phyloP scores from a whole-genome alignment of 2,329 filamentous ascomycete genomes.

The Arthrobotrys iridis region DNA sequence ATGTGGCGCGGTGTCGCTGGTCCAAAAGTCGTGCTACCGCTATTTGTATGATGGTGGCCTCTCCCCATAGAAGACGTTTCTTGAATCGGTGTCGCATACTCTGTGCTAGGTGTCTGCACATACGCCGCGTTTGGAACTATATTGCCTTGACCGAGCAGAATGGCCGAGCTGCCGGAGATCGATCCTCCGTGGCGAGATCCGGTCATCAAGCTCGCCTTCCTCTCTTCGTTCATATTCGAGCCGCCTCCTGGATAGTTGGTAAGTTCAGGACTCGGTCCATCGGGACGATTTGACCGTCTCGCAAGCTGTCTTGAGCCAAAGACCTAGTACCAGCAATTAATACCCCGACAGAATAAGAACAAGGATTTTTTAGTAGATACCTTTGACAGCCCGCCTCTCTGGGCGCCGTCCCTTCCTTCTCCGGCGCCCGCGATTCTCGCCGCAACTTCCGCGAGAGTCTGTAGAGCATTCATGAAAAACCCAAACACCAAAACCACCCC shows the following conservation, averaged over 20 bases:
- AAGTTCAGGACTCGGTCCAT: slow-evolving; percentile 74
- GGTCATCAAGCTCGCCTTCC: slow-evolving; percentile 67
- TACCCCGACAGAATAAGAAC: not conserved
- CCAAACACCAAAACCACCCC: slow-evolving; percentile 85
- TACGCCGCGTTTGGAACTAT: slow-evolving; percentile 60
- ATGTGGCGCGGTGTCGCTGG: slow-evolving; percentile 34
- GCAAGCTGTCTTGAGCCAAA: slow-evolving; percentile 92
- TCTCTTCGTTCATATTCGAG: slow-evolving; percentile 74
- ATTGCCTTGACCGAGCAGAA: slow-evolving; percentile 70
- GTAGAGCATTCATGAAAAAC: slow-evolving; percentile 90
- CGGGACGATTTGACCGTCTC: slow-evolving; percentile 73
- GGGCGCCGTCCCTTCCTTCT: slow-evolving; percentile 74
- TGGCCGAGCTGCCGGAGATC: slow-evolving; percentile 70
- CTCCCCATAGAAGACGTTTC: slow-evolving; percentile 35
- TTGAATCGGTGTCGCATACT: slow-evolving; percentile 48
- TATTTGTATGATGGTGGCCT: slow-evolving; percentile 45
- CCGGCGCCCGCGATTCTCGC: slow-evolving; percentile 84
- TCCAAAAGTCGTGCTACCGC: slow-evolving; percentile 46
- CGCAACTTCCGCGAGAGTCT: slow-evolving; percentile 88
- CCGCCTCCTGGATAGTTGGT: slow-evolving; percentile 80
- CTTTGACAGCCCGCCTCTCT: slow-evolving; percentile 84
- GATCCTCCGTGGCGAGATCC: slow-evolving; percentile 60
- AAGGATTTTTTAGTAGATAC: slow-evolving; percentile 56
- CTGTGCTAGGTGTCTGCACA: slow-evolving; percentile 48
- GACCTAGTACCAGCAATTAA: slow-evolving; percentile 63